These are phyloP conservation scores for Strigomonas culicis DNA, from an alignment of 208 protist genomes.

Conservation along the genomic window DNA sequence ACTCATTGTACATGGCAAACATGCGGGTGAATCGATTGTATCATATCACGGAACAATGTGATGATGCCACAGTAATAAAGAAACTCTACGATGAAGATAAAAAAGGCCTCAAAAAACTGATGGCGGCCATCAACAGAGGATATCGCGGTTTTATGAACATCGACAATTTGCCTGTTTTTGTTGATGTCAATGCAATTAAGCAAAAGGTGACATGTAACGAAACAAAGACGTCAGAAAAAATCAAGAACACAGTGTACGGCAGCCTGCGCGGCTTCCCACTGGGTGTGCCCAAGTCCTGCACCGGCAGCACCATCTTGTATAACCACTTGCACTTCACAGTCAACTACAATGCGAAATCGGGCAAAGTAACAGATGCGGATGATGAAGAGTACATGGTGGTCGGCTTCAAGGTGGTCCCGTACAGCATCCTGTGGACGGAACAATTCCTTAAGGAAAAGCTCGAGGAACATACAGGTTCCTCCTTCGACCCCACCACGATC, in stretches of 20 bases:
- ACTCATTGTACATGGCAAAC: slow-evolving; percentile 62
- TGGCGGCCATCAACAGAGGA: slow-evolving; percentile 54
- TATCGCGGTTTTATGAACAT: slow-evolving; percentile 86
- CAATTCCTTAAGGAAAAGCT: background rate
- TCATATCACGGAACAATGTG: slow-evolving; percentile 35
- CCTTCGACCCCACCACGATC: background rate
- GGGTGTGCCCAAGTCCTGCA: slow-evolving; percentile 35
- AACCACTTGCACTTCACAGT: slow-evolving; percentile 82
- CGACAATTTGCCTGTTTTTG: slow-evolving; percentile 77
- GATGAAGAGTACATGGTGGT: slow-evolving; percentile 65
- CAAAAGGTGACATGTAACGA: slow-evolving; percentile 15
- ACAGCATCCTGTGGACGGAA: slow-evolving; percentile 32
- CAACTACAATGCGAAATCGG: slow-evolving; percentile 43
- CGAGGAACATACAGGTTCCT: background rate
- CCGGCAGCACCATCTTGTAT: slow-evolving; percentile 40
- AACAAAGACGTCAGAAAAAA: background rate
- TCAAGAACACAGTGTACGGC: slow-evolving; percentile 6
- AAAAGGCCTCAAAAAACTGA: slow-evolving; percentile 18
- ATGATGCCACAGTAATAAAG: slow-evolving; percentile 29
- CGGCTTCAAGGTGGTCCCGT: slow-evolving; percentile 48
- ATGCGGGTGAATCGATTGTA: slow-evolving; percentile 50
- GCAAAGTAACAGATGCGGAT: background rate
- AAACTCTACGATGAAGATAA: slow-evolving; percentile 12
- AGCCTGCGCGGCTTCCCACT: slow-evolving; percentile 70
- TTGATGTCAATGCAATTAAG: slow-evolving; percentile 11